Percentiles rank a stretch among this genome's conserved stretches.
phyloP scores from a whole-genome alignment of 2,329 filamentous ascomycete species.

The Penicillium glabrum region DNA sequence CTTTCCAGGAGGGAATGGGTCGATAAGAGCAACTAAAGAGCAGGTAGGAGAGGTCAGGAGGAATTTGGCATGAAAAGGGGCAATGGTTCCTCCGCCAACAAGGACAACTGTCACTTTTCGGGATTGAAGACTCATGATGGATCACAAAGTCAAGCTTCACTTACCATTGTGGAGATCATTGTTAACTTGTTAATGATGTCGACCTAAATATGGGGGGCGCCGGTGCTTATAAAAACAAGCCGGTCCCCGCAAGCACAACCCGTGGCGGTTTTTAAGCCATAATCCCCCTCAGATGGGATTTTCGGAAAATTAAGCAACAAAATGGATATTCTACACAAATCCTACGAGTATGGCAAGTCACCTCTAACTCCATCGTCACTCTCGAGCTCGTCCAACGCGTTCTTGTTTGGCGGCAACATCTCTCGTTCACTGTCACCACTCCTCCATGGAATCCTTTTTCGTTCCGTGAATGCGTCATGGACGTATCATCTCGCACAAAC shows the following conservation, averaged over 20 bases:
- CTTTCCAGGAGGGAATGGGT: too few species aligned
- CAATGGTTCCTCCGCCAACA: too few species aligned
- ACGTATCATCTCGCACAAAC: constrained; percentile 6
- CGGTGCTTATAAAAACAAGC: not conserved
- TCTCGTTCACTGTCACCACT: constrained; percentile 10
- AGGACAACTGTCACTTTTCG: too few species aligned
- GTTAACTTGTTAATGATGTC: not conserved
- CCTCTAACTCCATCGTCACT: constrained; percentile 1
- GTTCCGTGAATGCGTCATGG: constrained; percentile 24
- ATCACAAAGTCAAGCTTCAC: too few species aligned
- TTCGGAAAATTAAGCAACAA: not conserved
- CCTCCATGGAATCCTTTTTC: constrained; percentile 9
- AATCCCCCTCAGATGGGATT: not conserved
- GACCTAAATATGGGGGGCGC: not conserved
- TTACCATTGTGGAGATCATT: too few species aligned
- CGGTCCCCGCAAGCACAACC: not conserved
- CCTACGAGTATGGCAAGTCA: constrained; percentile 13
- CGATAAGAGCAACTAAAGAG: too few species aligned
- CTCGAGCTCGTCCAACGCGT: not conserved
- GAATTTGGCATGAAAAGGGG: too few species aligned
- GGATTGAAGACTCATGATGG: too few species aligned
- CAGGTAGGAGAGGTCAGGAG: too few species aligned
- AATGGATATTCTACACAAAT: constrained; percentile 12
- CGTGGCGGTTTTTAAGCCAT: not conserved
- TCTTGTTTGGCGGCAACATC: constrained; percentile 13